These are phyloP conservation scores for Globisporangium polare DNA, from an alignment of 352 stramenopile species.

Conservation along the genomic window DNA sequence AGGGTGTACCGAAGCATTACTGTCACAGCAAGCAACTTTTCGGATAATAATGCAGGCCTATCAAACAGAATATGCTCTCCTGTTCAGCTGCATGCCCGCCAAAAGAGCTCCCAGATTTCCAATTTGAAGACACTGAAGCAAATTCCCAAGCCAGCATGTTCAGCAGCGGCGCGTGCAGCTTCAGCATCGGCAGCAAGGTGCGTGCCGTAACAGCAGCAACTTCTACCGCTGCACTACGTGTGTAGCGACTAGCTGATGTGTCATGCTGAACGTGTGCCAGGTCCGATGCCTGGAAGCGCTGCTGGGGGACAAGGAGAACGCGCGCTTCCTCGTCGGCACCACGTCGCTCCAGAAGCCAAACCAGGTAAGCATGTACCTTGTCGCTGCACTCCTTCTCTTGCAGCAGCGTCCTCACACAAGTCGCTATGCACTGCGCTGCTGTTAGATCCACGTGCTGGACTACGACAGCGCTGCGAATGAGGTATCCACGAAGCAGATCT, in stretches of 20 bases:
- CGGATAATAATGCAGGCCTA: too few relatives aligned
- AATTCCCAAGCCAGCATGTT: slow-evolving; percentile 22
- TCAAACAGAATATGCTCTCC: neutral
- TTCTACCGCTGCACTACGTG: neutral
- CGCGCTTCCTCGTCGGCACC: slow-evolving; percentile 68
- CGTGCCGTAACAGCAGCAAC: neutral
- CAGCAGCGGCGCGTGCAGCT: slow-evolving; percentile 27
- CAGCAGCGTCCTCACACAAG: too few relatives aligned
- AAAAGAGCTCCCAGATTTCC: slow-evolving; percentile 4
- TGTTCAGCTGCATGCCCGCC: neutral
- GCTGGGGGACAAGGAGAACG: slow-evolving; percentile 51
- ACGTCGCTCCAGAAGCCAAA: slow-evolving; percentile 62
- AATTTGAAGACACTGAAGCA: slow-evolving; percentile 6
- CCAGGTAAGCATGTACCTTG: slow-evolving; percentile 27
- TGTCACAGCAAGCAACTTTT: too few relatives aligned
- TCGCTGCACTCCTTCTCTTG: too few relatives aligned
- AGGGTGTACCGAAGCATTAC: too few relatives aligned
- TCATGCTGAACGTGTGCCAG: slow-evolving; percentile 12
- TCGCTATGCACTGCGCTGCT: too few relatives aligned
- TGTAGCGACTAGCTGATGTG: neutral
- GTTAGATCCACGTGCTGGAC: slow-evolving; percentile 59
- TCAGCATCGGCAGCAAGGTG: slow-evolving; percentile 43
- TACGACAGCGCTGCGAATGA: slow-evolving; percentile 39
- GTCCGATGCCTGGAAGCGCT: slow-evolving; percentile 68
- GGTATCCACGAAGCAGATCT: slow-evolving; percentile 34